phyloP scores from a whole-genome alignment of 164 flowering plant species.

The Santalum album region DNA sequence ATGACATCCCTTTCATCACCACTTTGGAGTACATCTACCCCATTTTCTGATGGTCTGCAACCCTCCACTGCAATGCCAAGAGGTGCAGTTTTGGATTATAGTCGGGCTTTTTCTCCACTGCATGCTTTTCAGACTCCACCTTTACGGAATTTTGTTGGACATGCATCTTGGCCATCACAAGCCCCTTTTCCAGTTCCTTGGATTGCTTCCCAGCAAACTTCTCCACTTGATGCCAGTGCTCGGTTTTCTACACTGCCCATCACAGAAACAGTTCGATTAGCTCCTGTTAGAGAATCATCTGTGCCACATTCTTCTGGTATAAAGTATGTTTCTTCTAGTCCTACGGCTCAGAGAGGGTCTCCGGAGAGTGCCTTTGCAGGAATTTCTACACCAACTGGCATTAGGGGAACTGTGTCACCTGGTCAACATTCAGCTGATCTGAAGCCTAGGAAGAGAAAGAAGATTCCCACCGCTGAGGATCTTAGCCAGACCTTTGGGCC shows the following conservation, averaged over 20 bases:
- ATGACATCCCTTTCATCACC: slow-evolving; percentile 71
- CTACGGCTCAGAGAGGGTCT: slow-evolving; percentile 23
- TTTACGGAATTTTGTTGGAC: slow-evolving; percentile 43
- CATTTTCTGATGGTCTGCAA: slow-evolving; percentile 38
- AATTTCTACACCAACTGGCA: slow-evolving; percentile 26
- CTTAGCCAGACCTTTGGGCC: slow-evolving; percentile 20
- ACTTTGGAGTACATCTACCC: slow-evolving; percentile 61
- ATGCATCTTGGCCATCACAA: slow-evolving; percentile 62
- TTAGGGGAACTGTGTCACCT: slow-evolving; percentile 21
- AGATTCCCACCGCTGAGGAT: slow-evolving; percentile 35
- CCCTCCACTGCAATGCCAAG: slow-evolving; percentile 34
- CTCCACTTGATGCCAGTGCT: slow-evolving; percentile 32
- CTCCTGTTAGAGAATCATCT: slow-evolving; percentile 48
- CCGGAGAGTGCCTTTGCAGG: slow-evolving; percentile 28
- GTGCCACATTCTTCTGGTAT: slow-evolving; percentile 23
- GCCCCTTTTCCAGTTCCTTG: slow-evolving; percentile 50
- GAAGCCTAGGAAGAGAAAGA: slow-evolving; percentile 71
- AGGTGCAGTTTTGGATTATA: slow-evolving; percentile 46
- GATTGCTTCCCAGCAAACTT: slow-evolving; percentile 53
- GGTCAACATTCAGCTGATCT: slow-evolving; percentile 34
- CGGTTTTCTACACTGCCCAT: slow-evolving; percentile 37
- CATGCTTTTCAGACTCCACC: slow-evolving; percentile 67
- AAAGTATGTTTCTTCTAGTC: slow-evolving; percentile 31
- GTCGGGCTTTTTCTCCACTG: slow-evolving; percentile 44
- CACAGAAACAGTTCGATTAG: slow-evolving; percentile 52